These are phyloP conservation scores for Peronospora destructor DNA, from an alignment of 352 stramenopile genomes.

Conservation along the genomic window DNA sequence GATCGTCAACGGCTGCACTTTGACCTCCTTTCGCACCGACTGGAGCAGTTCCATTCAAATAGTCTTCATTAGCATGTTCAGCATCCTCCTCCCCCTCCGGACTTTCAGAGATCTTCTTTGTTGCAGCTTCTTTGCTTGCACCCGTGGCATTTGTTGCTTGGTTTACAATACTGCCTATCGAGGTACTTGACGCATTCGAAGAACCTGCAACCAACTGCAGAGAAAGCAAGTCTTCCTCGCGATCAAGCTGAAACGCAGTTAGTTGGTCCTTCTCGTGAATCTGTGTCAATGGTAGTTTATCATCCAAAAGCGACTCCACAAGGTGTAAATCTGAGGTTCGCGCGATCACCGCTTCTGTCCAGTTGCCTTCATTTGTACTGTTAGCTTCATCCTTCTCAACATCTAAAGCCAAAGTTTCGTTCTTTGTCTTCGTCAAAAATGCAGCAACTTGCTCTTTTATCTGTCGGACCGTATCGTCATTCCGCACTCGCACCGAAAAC, in stretches of 20 bases:
- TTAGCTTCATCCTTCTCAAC: constrained; percentile 1
- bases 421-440: constrained; percentile 32
- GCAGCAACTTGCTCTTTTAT: constrained; percentile 52
- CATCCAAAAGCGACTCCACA: constrained; percentile 59
- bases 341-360: constrained; percentile 46
- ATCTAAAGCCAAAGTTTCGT: neutral
- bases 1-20: neutral
- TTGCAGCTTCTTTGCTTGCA: neutral
- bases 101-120: neutral
- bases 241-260: constrained; percentile 63
- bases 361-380: constrained; percentile 7
- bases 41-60: neutral
- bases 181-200: neutral
- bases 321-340: constrained; percentile 52
- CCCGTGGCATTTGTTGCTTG: constrained; percentile 1
- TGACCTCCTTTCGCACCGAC: neutral
- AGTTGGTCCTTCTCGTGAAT: constrained; percentile 77
- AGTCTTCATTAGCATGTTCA: constrained; percentile 2
- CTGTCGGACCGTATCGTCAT: constrained; percentile 52
- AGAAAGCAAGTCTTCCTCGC: constrained; percentile 20
- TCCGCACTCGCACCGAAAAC: constrained; percentile 64
- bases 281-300: constrained; percentile 48
- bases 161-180: neutral
- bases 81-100: neutral
- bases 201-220: constrained; percentile 1